Conservation (phyloP, 371 early-diverging fungal species). For the Cokeromyces recurvatus region DNA sequence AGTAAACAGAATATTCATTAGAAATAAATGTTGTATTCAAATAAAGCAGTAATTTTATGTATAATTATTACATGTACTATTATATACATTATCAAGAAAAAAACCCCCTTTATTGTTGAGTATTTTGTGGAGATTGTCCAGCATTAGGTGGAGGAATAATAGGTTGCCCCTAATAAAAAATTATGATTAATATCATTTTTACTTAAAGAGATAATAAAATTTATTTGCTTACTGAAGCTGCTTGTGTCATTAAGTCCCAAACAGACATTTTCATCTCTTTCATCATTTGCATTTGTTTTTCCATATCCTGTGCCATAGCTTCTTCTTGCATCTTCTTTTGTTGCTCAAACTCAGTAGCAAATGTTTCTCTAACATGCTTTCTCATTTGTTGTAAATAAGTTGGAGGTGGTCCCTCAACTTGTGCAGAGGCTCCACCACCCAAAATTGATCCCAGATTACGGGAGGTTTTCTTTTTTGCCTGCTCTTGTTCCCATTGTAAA, state of each 20-base stretch:
- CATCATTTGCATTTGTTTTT: constrained; percentile 48
- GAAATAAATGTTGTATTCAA: too few species aligned
- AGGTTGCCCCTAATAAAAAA: constrained; percentile 17
- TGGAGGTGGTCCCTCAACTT: constrained; percentile 43
- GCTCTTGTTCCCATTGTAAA: constrained; percentile 71
- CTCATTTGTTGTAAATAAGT: constrained; percentile 54
- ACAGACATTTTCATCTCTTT: constrained; percentile 71
- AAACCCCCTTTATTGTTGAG: too few species aligned
- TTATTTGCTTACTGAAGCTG: constrained; percentile 30
- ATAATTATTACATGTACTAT: too few species aligned
- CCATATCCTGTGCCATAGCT: constrained; percentile 54
- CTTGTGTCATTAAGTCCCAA: constrained; percentile 62
- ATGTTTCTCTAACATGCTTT: constrained; percentile 54
- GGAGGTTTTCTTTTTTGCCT: constrained; percentile 43
- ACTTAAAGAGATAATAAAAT: background rate
- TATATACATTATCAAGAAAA: too few species aligned
- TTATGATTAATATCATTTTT: background rate
- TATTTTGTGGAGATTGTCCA: constrained; percentile 10
- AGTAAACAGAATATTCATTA: too few species aligned
- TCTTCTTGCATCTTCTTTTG: constrained; percentile 53
- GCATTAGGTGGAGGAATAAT: constrained; percentile 11
- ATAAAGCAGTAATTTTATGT: too few species aligned
- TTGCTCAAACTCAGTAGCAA: constrained; percentile 46
- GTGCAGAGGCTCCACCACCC: constrained; percentile 30
- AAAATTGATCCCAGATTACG: constrained; percentile 43